Evolutionary conservation across 164 flowering plant genomes (phyloP).

Genomic region (Magnolia officinalis): DNA sequence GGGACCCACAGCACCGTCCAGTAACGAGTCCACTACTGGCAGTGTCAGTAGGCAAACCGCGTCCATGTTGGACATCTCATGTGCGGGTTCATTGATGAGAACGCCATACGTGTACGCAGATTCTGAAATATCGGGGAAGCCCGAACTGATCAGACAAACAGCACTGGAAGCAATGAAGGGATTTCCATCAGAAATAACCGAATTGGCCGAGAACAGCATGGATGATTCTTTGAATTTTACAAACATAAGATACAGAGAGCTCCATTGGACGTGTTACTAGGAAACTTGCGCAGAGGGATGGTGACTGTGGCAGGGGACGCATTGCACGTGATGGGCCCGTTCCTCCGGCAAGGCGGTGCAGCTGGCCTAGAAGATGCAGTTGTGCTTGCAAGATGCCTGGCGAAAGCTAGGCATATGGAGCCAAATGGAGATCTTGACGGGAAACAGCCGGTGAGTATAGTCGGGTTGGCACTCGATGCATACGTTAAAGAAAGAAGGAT

Average conservation of each 20-base stretch:
- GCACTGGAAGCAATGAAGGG: conserved; percentile 15
- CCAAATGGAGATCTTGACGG: not conserved
- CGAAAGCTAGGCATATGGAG: not conserved
- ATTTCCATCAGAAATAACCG: conserved; percentile 23
- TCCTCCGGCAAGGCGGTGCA: conserved; percentile 36
- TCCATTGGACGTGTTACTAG: conserved; percentile 27
- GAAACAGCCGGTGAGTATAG: not conserved
- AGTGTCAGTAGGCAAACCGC: too few species aligned
- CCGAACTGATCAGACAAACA: conserved; percentile 15
- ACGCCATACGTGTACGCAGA: conserved; percentile 17
- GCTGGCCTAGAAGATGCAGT: conserved; percentile 39
- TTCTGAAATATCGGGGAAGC: conserved; percentile 15
- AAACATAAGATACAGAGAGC: conserved; percentile 22
- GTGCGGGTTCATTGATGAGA: not conserved
- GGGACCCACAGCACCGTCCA: too few species aligned
- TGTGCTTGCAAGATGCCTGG: conserved; percentile 34
- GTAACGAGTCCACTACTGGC: too few species aligned
- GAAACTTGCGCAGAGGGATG: conserved; percentile 22
- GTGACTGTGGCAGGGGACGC: conserved; percentile 39
- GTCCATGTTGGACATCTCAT: too few species aligned
- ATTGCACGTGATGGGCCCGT: conserved; percentile 44
- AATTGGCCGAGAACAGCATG: conserved; percentile 23
- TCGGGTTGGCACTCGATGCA: conserved; percentile 23
- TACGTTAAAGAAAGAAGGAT: conserved; percentile 26
- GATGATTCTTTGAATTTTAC: conserved; percentile 15